These are phyloP conservation scores for Globisporangium iwayamae DNA, from an alignment of 352 stramenopile genomes.

Conservation along the genomic window DNA sequence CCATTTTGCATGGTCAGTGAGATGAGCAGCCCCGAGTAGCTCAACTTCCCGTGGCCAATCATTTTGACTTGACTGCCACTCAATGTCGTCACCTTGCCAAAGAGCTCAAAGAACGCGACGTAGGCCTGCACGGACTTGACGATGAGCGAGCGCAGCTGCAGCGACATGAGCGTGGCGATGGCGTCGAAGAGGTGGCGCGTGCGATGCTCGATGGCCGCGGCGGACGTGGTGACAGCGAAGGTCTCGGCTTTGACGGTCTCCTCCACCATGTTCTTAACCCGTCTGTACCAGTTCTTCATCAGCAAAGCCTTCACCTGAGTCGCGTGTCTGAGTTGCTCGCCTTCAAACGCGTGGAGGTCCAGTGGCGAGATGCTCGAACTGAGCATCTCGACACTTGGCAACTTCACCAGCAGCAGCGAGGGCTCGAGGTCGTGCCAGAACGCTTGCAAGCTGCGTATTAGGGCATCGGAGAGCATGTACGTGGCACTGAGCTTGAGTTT, in stretches of 20 bases:
- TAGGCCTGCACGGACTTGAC: slow-evolving; percentile 65
- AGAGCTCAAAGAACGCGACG: slow-evolving; percentile 63
- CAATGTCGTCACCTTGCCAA: slow-evolving; percentile 18
- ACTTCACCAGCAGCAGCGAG: slow-evolving; percentile 39
- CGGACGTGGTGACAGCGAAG: slow-evolving; percentile 22
- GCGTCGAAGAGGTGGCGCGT: slow-evolving; percentile 57
- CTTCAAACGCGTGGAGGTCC: slow-evolving; percentile 54
- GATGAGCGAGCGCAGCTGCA: slow-evolving; percentile 64
- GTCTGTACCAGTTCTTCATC: slow-evolving; percentile 63
- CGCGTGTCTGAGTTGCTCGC: slow-evolving; percentile 46
- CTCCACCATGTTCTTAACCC: slow-evolving; percentile 47
- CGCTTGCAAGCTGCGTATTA: slow-evolving; percentile 51
- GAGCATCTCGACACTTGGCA: slow-evolving; percentile 31
- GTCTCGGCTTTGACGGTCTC: slow-evolving; percentile 24
- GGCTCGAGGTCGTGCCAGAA: slow-evolving; percentile 60
- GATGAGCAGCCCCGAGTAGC: slow-evolving; percentile 7
- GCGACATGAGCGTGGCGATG: slow-evolving; percentile 65
- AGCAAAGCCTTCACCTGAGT: slow-evolving; percentile 34
- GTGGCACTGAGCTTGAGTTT: slow-evolving; percentile 35
- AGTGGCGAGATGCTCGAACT: slow-evolving; percentile 24
- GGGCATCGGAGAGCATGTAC: slow-evolving; percentile 47
- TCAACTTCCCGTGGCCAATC: no score
- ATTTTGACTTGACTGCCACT: neutral
- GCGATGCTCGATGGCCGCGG: slow-evolving; percentile 21
- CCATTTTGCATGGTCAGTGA: slow-evolving; percentile 9